Conservation (phyloP, 2,329 filamentous ascomycete species). For the Zymoseptoria pseudotritici region DNA sequence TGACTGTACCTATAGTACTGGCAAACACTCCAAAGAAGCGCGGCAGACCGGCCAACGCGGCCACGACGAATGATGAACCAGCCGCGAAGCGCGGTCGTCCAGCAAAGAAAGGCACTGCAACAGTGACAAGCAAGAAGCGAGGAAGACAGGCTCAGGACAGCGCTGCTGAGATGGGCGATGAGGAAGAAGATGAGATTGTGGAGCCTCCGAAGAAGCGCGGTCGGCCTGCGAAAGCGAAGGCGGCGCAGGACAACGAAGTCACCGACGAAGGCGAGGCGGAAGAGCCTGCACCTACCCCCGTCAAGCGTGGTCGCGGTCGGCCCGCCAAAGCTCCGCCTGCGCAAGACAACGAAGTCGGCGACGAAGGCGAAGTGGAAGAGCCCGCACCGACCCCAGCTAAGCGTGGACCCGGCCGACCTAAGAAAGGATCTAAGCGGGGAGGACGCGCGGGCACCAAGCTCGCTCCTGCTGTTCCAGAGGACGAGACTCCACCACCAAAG, state of each 20-base stretch:
- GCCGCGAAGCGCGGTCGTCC: conserved; percentile 26
- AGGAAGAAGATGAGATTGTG: conserved; percentile 3
- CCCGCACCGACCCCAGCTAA: conserved; percentile 19
- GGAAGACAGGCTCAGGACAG: conserved; percentile 4
- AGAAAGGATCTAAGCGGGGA: conserved; percentile 3
- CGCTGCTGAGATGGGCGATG: conserved; percentile 1
- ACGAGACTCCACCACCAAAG: conserved; percentile 17
- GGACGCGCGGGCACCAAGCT: conserved; percentile 4
- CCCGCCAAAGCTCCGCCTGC: conserved; percentile 18
- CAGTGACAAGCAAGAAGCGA: conserved; percentile 8
- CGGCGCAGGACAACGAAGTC: neutral
- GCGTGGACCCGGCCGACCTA: conserved; percentile 21
- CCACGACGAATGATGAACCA: conserved; percentile 6
- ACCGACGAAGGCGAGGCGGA: conserved; percentile 2
- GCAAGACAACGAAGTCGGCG: conserved; percentile 14
- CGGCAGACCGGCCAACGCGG: conserved; percentile 7
- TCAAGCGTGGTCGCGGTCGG: conserved; percentile 19
- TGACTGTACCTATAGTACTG: neutral
- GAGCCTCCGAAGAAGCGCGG: conserved; percentile 26
- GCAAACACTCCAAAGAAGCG: conserved; percentile 10
- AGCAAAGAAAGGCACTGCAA: conserved; percentile 5
- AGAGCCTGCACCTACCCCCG: conserved; percentile 10
- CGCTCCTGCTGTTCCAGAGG: conserved; percentile 11
- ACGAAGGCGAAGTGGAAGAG: conserved; percentile 17
- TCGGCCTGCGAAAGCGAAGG: conserved; percentile 12